Base-by-base conservation (phyloP, 106 monocot genomes). In the Allium fistulosum region DNA sequence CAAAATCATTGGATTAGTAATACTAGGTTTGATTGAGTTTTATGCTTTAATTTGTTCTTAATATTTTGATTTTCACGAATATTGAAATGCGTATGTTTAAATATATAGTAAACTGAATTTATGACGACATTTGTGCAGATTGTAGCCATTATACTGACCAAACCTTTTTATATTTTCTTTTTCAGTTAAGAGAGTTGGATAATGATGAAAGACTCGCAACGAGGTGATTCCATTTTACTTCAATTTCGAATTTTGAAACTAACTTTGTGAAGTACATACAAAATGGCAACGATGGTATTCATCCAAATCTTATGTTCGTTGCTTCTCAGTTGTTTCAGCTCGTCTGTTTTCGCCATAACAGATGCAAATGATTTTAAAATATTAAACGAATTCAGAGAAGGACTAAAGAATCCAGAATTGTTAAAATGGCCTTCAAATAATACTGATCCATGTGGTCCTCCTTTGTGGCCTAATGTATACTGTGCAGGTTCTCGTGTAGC, bases 381-480 rank as follows among this genome's bases (percentile, higher is more conserved):
- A 7, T 65, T 74, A 4, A 58, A 59, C 12, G 74, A 67, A 57
- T 67, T 74, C 63, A 65, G 67, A n/a, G 67, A 67, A 50, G 74
- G 74, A 0, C 27, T 74, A 2, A 52, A 26, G 11, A 74, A 74
- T 27, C 74, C 74, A 17, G 67, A 74, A 67, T 28, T 67, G 7
- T 57, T 74, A 49, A 60, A 74, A 26, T 74, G 74, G 74, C 74
- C 74, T 11, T 16, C 9, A 27, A 10, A 65, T 16, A 67, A 67
- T 10, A 17, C 51, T 27, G 74, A 74, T 65, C 74, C 74, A 9
- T 74, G 74, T 49, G 74, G 74, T 10, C 74, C 74, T 60, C 74
- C 74, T 17, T 57, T 46, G 16, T 88, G 88, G 88, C 69, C 61
- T 15, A 78, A 88, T 26, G 76, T 88, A 12, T 76, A 71, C 67